Evolutionary conservation across 1,139 yeast genomes (phyloP), one percentile per base, ranked within the genome.

Genomic region (Hanseniaspora uvarum): DNA sequence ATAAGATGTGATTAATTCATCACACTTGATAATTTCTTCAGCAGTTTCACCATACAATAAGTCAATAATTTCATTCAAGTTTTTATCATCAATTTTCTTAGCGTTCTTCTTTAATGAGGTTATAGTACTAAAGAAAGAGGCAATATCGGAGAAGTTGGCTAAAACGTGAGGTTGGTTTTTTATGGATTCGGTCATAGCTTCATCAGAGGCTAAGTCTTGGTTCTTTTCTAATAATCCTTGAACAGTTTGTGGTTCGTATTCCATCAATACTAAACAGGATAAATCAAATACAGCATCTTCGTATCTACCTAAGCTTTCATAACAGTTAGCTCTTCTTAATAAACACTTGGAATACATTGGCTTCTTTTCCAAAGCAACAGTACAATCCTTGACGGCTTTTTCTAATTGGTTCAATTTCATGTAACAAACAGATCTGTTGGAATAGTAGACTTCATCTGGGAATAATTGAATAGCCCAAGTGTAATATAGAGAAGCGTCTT

Each of bases 371-470:
- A 94, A 77, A 39, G 98, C 98, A 59, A 76, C 79, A 31, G 95
- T 80, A 56, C 96, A 83, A 68, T 87, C 96, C 61, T 81, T 86
- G 60, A 94, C 77, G 46, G 88, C 96, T 65, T 86, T 82, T 62
- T 85, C 86, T 65, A 79, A 81, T 59, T 88, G 79, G 57, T 81
- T 79, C 61, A 86, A 74, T 19, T 94, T 86, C 55, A 88, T 85
- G 70, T 86, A 86, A 71, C 96, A 92, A 19, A 98, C 98, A 26
- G 96, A 88, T 70, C 95, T 79, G 73, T 89, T 89, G 58, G 96
- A 87, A 72, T 83, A 89, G 71, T 79, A 92, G 44, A 89, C 85
- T 16, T 96, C 89, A 68, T 92, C 96, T 59, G 75, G 70, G 65
- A 81, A 81, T 65, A 87, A 75, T 58, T 75, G 68, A 62, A 94